phyloP scores from a whole-genome alignment of 257 asterid species.

The Ajuga chamaepitys region DNA sequence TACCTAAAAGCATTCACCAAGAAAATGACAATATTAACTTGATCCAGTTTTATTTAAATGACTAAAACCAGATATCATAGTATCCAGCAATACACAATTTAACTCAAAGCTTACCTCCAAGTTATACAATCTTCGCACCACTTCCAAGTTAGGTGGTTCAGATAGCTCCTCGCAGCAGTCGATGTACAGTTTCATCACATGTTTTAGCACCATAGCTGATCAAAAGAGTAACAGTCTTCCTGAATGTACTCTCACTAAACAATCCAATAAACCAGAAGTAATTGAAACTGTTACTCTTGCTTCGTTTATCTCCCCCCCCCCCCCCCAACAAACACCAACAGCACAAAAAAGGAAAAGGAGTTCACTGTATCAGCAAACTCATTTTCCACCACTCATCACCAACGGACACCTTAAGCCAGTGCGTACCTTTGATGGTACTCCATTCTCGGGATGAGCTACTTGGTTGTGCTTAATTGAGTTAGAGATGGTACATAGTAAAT shows the following conservation, averaged over 20 bases:
- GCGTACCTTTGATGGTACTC: background rate
- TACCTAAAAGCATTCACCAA: constrained; percentile 40
- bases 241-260: constrained; percentile 4
- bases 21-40: constrained; percentile 1
- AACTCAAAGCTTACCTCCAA: constrained; percentile 49
- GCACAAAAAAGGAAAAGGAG: background rate
- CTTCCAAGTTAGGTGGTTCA: constrained; percentile 59
- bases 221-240: constrained; percentile 12
- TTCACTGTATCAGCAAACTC: constrained; percentile 5
- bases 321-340: background rate
- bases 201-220: constrained; percentile 79
- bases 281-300: background rate
- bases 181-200: constrained; percentile 67
- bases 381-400: background rate
- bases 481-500: background rate
- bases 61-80: background rate
- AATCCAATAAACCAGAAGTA: constrained; percentile 3
- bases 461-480: background rate
- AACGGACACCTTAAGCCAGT: background rate
- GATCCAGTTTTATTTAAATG: background rate
- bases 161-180: constrained; percentile 62
- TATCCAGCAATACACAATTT: background rate
- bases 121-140: constrained; percentile 66
- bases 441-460: background rate
- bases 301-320: background rate